A percentile compares a stretch with the other conserved stretches of the same genome.
These are phyloP conservation scores for Nakazawaea peltata DNA, from an alignment of 805 yeast species.

Conservation along the genomic window DNA sequence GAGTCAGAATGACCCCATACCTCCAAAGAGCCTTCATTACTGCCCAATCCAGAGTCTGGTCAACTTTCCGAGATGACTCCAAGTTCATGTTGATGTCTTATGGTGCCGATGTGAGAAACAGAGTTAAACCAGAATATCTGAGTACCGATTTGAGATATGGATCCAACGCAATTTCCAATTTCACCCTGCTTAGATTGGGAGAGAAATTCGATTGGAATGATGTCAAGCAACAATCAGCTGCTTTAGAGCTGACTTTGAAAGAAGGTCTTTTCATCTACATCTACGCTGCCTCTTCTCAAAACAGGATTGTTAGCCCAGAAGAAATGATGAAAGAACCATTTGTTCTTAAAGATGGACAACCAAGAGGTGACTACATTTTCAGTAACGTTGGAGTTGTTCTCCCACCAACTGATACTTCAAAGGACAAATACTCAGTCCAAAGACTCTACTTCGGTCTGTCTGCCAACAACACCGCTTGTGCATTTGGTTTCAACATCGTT, in stretches of 20 bases:
- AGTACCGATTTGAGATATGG: too few relatives aligned
- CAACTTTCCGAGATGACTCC: too few relatives aligned
- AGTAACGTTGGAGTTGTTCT: conserved; percentile 8
- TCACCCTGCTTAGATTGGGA: too few relatives aligned
- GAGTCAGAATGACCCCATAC: conserved; percentile 4
- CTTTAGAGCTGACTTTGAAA: too few relatives aligned
- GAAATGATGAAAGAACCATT: too few relatives aligned
- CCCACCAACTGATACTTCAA: background rate
- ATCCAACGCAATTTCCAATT: too few relatives aligned
- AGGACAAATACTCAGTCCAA: background rate
- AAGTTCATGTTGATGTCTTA: background rate
- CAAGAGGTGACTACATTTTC: conserved; percentile 5
- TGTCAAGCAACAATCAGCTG: too few relatives aligned
- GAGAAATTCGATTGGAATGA: too few relatives aligned
- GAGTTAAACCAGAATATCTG: background rate
- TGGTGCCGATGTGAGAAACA: conserved; percentile 7
- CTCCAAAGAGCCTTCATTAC: conserved; percentile 3
- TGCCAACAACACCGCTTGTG: background rate
- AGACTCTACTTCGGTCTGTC: conserved; percentile 4
- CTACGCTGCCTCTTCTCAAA: too few relatives aligned
- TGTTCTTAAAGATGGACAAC: background rate
- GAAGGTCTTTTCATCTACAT: too few relatives aligned
- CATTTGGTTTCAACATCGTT: conserved; percentile 1
- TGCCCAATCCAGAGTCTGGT: conserved; percentile 1
- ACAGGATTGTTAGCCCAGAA: too few relatives aligned